These are phyloP conservation scores for Urtica urens DNA, from an alignment of 306 rosid species.

Conservation along the genomic window DNA sequence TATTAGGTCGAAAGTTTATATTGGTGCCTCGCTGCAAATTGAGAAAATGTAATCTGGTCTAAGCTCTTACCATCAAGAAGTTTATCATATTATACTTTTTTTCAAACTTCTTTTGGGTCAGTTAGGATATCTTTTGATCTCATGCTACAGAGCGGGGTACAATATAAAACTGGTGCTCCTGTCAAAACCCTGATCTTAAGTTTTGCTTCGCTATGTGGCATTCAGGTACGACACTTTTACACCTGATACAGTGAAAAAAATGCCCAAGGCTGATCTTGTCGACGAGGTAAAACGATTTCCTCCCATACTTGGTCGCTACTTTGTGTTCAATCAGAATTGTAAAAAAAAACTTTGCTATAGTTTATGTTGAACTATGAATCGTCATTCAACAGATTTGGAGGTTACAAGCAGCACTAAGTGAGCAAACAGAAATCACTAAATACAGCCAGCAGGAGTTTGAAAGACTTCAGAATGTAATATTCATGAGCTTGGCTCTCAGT, in stretches of 20 bases:
- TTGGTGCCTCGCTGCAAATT: too few relatives aligned
- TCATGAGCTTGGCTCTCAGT: constrained; percentile 10
- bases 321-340: neutral
- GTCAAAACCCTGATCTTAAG: too few relatives aligned
- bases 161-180: too few relatives aligned
- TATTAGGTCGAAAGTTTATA: too few relatives aligned
- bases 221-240: constrained; percentile 80
- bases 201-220: too few relatives aligned
- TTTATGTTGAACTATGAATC: neutral
- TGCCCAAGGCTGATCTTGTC: constrained; percentile 81
- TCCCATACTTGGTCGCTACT: neutral
- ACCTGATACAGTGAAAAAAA: constrained; percentile 73
- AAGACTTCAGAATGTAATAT: constrained; percentile 63
- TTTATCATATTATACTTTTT: too few relatives aligned
- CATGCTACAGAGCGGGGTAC: too few relatives aligned
- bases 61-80: too few relatives aligned
- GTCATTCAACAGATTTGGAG: constrained; percentile 59
- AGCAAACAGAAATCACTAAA: constrained; percentile 73
- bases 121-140: too few relatives aligned
- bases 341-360: too few relatives aligned
- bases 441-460: constrained; percentile 69
- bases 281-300: constrained; percentile 49
- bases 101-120: too few relatives aligned
- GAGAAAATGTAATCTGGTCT: too few relatives aligned
- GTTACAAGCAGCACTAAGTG: constrained; percentile 79